These are phyloP conservation scores for Colletotrichum sp. DNA, from an alignment of 2,329 filamentous ascomycete species.

Conservation along the genomic window DNA sequence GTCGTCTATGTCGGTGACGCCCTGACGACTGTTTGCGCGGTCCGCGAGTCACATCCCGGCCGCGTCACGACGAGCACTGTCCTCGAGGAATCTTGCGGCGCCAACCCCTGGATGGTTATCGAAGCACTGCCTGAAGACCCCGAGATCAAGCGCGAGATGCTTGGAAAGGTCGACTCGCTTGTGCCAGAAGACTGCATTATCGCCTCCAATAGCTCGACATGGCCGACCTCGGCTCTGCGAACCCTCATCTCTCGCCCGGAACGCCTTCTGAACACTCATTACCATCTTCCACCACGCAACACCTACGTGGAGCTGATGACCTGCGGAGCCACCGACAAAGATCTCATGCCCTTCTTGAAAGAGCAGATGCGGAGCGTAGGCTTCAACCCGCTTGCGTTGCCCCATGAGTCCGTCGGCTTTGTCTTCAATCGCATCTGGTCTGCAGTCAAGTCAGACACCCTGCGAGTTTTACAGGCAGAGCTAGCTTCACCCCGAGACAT, in stretches of 20 bases:
- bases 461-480: constrained; percentile 33
- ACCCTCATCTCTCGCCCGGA: constrained; percentile 23
- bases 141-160: constrained; percentile 30
- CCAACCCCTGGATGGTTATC: constrained; percentile 32
- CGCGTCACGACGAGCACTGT: constrained; percentile 28
- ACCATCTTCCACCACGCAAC: constrained; percentile 35
- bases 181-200: constrained; percentile 31
- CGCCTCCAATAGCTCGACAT: constrained; percentile 33
- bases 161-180: constrained; percentile 30
- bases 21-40: constrained; percentile 31
- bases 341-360: constrained; percentile 32
- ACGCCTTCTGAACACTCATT: constrained; percentile 37
- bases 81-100: constrained; percentile 22
- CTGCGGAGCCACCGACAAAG: constrained; percentile 28
- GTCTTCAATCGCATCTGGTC: constrained; percentile 41
- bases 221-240: constrained; percentile 31
- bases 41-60: constrained; percentile 29
- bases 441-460: constrained; percentile 37
- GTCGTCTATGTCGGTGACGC: constrained; percentile 37
- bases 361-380: constrained; percentile 31
- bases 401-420: constrained; percentile 34
- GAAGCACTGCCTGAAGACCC: constrained; percentile 36
- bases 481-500: constrained; percentile 34
- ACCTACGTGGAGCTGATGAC: constrained; percentile 40
- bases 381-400: constrained; percentile 28